Evolutionary conservation across 768 basidiomycete genomes (phyloP).

Genomic region (Fomitopsis pulvina): DNA sequence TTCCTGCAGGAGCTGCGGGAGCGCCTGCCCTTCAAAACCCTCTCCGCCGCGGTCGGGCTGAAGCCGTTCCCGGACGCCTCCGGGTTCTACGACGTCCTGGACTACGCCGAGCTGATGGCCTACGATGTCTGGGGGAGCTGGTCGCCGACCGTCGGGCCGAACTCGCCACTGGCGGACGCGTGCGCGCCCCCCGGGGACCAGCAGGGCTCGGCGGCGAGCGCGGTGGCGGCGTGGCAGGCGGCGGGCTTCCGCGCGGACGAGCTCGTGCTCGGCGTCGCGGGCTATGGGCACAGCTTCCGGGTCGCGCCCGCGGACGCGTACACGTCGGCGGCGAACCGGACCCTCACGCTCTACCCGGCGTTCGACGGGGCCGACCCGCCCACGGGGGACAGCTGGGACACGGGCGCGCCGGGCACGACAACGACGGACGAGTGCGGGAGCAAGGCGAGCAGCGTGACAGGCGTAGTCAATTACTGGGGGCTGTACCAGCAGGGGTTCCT

Average conservation of each 20-base stretch:
- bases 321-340: conserved; percentile 20
- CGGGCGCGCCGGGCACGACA: conserved; percentile 11
- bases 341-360: conserved; percentile 40
- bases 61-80: conserved; percentile 59
- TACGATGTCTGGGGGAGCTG: conserved; percentile 57
- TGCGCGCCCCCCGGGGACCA: conserved; percentile 57
- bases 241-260: conserved; percentile 75
- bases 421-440: conserved; percentile 29
- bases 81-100: conserved; percentile 62
- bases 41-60: conserved; percentile 48
- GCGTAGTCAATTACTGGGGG: conserved; percentile 58
- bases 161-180: conserved; percentile 76
- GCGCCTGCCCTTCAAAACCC: conserved; percentile 42
- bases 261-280: conserved; percentile 80
- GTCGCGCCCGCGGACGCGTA: conserved; percentile 33
- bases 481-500: conserved; percentile 53
- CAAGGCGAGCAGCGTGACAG: conserved; percentile 32
- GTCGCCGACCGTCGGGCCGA: conserved; percentile 63
- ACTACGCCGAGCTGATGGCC: conserved; percentile 62
- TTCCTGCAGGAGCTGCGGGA: conserved; percentile 68
- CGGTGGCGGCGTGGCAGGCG: conserved; percentile 66
- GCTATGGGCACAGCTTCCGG: conserved; percentile 72
- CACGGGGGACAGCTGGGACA: conserved; percentile 31
- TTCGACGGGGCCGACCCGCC: conserved; percentile 40
- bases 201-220: conserved; percentile 71